Percentiles rank a stretch among this genome's conserved stretches.
phyloP scores from a whole-genome alignment of 2,329 filamentous ascomycete species.

The Cyphellophora attinorum region DNA sequence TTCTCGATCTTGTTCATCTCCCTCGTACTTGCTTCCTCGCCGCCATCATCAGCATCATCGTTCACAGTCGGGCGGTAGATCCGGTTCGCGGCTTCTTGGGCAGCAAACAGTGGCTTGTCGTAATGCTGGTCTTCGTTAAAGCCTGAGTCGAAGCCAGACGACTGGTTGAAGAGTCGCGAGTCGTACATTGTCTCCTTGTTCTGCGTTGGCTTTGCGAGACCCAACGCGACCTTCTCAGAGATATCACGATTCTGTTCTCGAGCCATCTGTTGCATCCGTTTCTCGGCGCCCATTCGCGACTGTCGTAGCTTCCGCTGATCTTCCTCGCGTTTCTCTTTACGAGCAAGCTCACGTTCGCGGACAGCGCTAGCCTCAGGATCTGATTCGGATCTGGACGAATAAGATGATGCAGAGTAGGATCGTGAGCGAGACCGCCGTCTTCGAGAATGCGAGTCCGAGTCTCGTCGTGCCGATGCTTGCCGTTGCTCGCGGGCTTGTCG shows the following conservation, averaged over 20 bases:
- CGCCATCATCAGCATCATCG: constrained; percentile 58
- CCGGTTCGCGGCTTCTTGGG: constrained; percentile 85
- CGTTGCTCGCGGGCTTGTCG: constrained; percentile 86
- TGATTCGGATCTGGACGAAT: constrained; percentile 33
- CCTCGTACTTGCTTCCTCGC: constrained; percentile 64
- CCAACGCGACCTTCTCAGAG: constrained; percentile 90
- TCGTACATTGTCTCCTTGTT: constrained; percentile 95
- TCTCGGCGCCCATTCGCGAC: constrained; percentile 89
- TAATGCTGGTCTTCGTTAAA: constrained; percentile 98
- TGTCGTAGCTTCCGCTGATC: constrained; percentile 85
- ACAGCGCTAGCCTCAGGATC: constrained; percentile 46
- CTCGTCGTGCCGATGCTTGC: constrained; percentile 31
- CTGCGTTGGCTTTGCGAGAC: constrained; percentile 87
- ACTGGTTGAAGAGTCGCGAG: constrained; percentile 88
- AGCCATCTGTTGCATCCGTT: constrained; percentile 83
- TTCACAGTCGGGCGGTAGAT: constrained; percentile 77
- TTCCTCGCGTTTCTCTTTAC: constrained; percentile 69
- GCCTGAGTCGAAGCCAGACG: constrained; percentile 77
- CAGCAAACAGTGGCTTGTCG: constrained; percentile 93
- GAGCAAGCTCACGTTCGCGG: constrained; percentile 65
- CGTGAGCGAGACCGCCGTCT: constrained; percentile 9
- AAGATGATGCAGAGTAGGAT: constrained; percentile 26
- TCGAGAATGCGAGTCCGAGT: constrained; percentile 25
- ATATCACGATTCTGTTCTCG: constrained; percentile 95
- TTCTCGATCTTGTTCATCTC: constrained; percentile 86